A percentile compares a stretch with the other conserved stretches of the same genome.
phyloP scores from a whole-genome alignment of 1,284 basidiomycete genomes.

The Naganishia cerealis region DNA sequence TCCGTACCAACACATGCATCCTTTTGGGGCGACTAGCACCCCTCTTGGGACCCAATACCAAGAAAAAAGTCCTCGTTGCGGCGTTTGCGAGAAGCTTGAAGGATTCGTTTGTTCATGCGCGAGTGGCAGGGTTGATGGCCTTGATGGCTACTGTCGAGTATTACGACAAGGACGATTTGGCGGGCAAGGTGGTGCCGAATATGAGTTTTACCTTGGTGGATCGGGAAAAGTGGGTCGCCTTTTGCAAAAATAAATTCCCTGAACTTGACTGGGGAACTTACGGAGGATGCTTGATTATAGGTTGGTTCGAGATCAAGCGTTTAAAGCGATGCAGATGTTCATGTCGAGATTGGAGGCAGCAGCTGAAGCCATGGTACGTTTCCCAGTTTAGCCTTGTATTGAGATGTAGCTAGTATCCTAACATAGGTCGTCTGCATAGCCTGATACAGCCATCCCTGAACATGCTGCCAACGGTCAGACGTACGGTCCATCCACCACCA shows the following conservation, averaged over 20 bases:
- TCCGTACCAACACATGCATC: conserved; percentile 96
- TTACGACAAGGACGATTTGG: conserved; percentile 85
- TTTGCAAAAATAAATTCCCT: too few relatives aligned
- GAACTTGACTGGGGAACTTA: not conserved
- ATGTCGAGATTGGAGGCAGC: conserved; percentile 78
- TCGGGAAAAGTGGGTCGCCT: conserved; percentile 72
- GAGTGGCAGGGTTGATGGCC: conserved; percentile 92
- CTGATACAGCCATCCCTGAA: conserved; percentile 62
- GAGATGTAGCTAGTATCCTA: not conserved
- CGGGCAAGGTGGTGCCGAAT: conserved; percentile 80
- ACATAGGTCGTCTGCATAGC: conserved; percentile 56
- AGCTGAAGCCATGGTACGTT: conserved; percentile 71
- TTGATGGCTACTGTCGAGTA: conserved; percentile 92
- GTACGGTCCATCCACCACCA: conserved; percentile 50
- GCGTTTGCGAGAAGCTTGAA: conserved; percentile 89
- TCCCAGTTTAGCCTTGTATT: not conserved
- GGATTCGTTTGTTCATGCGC: conserved; percentile 86
- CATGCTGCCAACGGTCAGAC: conserved; percentile 52
- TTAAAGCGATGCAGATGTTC: conserved; percentile 83
- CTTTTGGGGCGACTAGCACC: conserved; percentile 88
- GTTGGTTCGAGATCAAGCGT: conserved; percentile 86
- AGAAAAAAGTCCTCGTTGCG: conserved; percentile 90
- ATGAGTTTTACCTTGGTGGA: conserved; percentile 78
- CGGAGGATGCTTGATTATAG: conserved; percentile 53
- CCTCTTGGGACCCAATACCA: conserved; percentile 78